Percentiles rank a stretch among this genome's conserved stretches.
Evolutionary conservation across 2,329 filamentous ascomycete species (phyloP).

Genomic region (Cladosporium sp.): DNA sequence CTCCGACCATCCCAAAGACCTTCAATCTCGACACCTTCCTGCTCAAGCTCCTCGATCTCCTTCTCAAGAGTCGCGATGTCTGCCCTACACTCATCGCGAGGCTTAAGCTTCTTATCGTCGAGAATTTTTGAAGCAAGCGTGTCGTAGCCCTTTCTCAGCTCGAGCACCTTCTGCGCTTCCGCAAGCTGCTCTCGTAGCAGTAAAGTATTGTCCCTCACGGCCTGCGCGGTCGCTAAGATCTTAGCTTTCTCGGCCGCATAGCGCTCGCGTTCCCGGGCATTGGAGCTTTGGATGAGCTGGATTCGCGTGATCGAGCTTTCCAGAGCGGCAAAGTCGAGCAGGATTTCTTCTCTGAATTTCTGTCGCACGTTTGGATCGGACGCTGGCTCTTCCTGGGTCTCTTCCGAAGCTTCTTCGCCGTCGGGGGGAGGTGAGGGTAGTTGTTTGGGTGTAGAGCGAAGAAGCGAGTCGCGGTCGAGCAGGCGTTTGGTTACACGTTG

Average conservation of each 20-base stretch:
- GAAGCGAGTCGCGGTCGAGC: constrained; percentile 62
- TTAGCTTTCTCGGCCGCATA: constrained; percentile 76
- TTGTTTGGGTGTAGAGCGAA: constrained; percentile 48
- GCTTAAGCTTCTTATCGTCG: constrained; percentile 70
- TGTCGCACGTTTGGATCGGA: constrained; percentile 29
- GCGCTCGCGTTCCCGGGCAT: constrained; percentile 74
- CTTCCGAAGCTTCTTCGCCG: constrained; percentile 33
- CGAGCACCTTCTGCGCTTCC: constrained; percentile 68
- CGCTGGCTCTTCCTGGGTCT: constrained; percentile 41
- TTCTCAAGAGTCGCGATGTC: constrained; percentile 78
- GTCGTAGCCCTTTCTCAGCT: constrained; percentile 80
- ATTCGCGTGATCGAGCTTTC: constrained; percentile 82
- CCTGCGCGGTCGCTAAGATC: constrained; percentile 73
- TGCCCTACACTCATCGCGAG: constrained; percentile 76
- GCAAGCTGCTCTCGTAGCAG: constrained; percentile 71
- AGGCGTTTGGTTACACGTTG: constrained; percentile 82
- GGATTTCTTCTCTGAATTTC: constrained; percentile 73
- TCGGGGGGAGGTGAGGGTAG: constrained; percentile 64
- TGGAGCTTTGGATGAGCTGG: constrained; percentile 80
- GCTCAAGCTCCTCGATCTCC: constrained; percentile 82
- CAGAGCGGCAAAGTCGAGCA: constrained; percentile 83
- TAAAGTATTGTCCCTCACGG: constrained; percentile 70
- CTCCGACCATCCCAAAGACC: constrained; percentile 79
- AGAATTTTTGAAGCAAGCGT: constrained; percentile 84
- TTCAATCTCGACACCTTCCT: constrained; percentile 76